Conservation (phyloP, 768 basidiomycete species). For the Cystofilobasidium macerans region DNA sequence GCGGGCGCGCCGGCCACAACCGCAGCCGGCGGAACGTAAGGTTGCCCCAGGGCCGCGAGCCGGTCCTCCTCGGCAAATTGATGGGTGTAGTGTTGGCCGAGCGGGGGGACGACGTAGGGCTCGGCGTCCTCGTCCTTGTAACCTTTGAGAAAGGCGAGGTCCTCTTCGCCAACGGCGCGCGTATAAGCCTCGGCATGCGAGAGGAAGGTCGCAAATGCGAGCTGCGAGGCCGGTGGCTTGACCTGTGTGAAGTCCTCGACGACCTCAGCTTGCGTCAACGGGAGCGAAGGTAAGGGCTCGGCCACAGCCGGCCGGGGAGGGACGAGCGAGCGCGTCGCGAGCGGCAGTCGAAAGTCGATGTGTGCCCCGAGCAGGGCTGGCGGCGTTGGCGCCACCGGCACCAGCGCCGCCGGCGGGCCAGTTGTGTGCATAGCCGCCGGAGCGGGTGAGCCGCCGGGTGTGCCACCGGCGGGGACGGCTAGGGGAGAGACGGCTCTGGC, state of each 20-base stretch:
- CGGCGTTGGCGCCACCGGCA: background rate
- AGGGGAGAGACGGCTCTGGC: background rate
- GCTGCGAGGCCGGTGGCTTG: constrained; percentile 54
- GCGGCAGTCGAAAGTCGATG: constrained; percentile 21
- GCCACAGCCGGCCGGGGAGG: constrained; percentile 16
- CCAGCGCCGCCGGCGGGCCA: background rate
- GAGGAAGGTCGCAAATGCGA: constrained; percentile 58
- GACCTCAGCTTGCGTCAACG: constrained; percentile 59
- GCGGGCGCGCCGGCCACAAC: constrained; percentile 26
- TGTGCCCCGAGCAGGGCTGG: constrained; percentile 2
- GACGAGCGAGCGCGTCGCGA: constrained; percentile 12
- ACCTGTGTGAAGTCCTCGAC: constrained; percentile 77
- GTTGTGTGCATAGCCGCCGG: background rate
- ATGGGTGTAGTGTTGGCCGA: constrained; percentile 78
- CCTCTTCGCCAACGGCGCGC: constrained; percentile 83
- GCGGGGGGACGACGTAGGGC: constrained; percentile 70
- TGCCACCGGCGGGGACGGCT: background rate
- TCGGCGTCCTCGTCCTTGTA: constrained; percentile 78
- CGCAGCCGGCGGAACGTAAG: background rate
- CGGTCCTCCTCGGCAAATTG: constrained; percentile 86
- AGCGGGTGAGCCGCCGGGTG: background rate
- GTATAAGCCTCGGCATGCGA: constrained; percentile 80
- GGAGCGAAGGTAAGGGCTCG: constrained; percentile 4
- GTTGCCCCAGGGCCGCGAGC: constrained; percentile 6
- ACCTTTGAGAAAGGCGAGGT: constrained; percentile 74